Percentiles rank a stretch among this genome's conserved stretches.
These are phyloP conservation scores for Achaetomium macrosporum DNA, from an alignment of 2,329 filamentous ascomycete species.

Conservation along the genomic window DNA sequence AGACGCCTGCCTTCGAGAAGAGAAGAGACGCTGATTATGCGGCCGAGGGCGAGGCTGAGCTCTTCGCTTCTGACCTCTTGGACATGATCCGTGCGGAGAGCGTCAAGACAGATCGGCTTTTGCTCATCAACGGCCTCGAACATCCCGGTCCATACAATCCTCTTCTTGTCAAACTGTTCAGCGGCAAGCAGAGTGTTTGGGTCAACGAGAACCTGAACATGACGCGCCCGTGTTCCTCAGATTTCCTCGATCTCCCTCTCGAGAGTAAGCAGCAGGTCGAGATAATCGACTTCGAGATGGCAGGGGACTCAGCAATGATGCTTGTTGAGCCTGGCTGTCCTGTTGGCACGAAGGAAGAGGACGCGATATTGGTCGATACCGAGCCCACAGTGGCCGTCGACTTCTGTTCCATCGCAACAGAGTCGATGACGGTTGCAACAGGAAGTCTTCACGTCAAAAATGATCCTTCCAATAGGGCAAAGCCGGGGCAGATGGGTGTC, in stretches of 20 bases:
- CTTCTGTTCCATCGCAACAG: not conserved
- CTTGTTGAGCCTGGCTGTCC: not conserved
- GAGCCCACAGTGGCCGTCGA: not conserved
- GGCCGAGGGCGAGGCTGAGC: not conserved
- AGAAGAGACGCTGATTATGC: not conserved
- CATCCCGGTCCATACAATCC: not conserved
- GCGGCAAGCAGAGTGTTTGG: conserved; percentile 1
- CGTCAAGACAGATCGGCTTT: conserved; percentile 1
- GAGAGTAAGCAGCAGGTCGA: not conserved
- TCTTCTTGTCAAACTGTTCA: conserved; percentile 7
- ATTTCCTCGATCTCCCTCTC: conserved; percentile 1
- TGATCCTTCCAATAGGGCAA: too few species aligned
- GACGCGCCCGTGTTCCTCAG: not conserved
- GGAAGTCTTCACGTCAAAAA: not conserved
- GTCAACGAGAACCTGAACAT: not conserved
- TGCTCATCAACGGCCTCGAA: conserved; percentile 1
- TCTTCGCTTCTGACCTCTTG: not conserved
- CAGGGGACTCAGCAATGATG: not conserved
- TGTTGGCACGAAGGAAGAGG: not conserved
- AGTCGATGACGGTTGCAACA: not conserved
- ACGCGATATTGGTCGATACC: not conserved
- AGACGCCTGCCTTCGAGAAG: not conserved
- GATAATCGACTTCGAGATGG: not conserved
- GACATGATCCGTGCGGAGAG: conserved; percentile 12
- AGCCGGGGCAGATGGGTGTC: too few species aligned